Conservation (phyloP, 352 stramenopile species). For the Phytophthora europaea region DNA sequence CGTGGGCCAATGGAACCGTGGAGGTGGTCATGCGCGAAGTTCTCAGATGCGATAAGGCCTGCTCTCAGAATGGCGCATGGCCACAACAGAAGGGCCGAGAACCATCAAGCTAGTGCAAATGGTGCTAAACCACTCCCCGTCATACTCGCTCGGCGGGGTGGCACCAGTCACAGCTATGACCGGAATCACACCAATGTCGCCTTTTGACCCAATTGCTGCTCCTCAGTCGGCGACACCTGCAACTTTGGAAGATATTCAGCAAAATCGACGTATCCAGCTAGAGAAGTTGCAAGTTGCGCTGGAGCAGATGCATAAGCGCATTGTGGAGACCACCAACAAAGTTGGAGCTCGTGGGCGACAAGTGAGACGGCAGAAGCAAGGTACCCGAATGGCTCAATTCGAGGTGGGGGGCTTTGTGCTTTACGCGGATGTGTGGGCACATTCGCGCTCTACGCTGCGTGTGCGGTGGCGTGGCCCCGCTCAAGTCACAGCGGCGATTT, state of each 20-base stretch:
- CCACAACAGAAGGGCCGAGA: conserved; percentile 11
- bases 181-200: neutral
- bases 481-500: conserved; percentile 14
- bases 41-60: conserved; percentile 21
- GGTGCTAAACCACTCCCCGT: conserved; percentile 31
- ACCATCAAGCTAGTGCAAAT: conserved; percentile 31
- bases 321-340: neutral
- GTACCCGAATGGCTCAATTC: conserved; percentile 24
- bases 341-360: neutral
- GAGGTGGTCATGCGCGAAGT: conserved; percentile 43
- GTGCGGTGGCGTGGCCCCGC: conserved; percentile 28
- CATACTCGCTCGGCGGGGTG: conserved; percentile 29
- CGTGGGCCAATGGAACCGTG: conserved; percentile 52
- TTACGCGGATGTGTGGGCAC: conserved; percentile 31
- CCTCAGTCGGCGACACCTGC: neutral
- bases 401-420: conserved; percentile 30
- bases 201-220: conserved; percentile 10
- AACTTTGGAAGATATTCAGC: conserved; percentile 3
- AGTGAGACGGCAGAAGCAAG: conserved; percentile 3
- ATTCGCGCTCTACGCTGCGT: conserved; percentile 18
- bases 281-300: neutral
- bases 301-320: conserved; percentile 16
- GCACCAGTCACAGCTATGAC: conserved; percentile 43
- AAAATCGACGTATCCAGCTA: neutral
- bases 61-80: conserved; percentile 23